Evolutionary conservation across 2,329 filamentous ascomycete genomes (phyloP).

Genomic region (Colletotrichum sp.): DNA sequence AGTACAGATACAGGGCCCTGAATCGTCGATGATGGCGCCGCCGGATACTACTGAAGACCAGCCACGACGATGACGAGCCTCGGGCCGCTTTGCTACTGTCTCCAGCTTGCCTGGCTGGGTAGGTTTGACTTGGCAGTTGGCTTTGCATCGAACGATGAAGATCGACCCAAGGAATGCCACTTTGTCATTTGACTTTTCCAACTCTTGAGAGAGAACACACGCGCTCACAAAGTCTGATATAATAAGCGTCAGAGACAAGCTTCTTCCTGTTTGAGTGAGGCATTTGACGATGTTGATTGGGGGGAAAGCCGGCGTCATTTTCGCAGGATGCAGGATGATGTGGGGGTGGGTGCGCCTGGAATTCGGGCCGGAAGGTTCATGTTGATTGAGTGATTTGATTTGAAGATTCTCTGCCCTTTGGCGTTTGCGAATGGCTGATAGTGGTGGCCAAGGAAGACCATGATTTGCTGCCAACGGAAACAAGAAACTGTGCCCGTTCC

Average conservation of each 20-base stretch:
- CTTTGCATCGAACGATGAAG: background rate
- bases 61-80: slow-evolving; percentile 5
- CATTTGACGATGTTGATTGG: slow-evolving; percentile 16
- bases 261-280: slow-evolving; percentile 5
- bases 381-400: background rate
- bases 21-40: background rate
- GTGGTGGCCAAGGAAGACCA: background rate
- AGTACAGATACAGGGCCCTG: background rate
- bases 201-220: background rate
- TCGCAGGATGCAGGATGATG: slow-evolving; percentile 3
- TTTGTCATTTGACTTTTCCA: background rate
- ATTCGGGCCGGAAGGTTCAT: slow-evolving; percentile 11
- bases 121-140: background rate
- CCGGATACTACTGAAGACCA: background rate
- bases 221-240: background rate
- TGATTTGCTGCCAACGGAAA: slow-evolving; percentile 7
- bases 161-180: background rate
- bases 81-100: background rate
- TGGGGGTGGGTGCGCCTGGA: slow-evolving; percentile 7
- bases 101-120: background rate
- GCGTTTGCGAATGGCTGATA: background rate
- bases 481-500: background rate
- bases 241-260: background rate
- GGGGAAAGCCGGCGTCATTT: background rate
- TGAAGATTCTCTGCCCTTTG: background rate